phyloP scores from a whole-genome alignment of 352 stramenopile species.

The Globisporangium echinulatum region DNA sequence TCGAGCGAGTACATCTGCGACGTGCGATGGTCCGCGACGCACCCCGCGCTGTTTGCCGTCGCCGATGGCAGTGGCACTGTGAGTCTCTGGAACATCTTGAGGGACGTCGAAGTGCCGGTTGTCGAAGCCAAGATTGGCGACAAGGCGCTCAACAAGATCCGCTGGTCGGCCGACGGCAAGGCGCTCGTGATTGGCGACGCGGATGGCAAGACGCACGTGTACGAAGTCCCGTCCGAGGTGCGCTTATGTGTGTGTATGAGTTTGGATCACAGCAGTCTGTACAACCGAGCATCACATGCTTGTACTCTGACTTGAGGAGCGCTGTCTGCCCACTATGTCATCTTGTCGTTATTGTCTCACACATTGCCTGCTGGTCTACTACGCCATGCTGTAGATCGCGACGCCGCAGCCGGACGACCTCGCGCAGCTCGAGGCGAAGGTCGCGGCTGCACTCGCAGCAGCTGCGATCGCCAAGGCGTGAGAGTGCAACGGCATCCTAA shows the following conservation, averaged over 20 bases:
- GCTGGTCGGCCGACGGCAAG: constrained; percentile 74
- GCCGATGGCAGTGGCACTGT: constrained; percentile 65
- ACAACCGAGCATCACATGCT: neutral
- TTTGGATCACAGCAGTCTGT: neutral
- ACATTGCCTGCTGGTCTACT: constrained; percentile 1
- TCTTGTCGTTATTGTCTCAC: no score
- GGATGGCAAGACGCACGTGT: constrained; percentile 64
- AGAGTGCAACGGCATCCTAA: neutral
- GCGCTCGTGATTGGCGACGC: constrained; percentile 77
- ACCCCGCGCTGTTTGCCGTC: constrained; percentile 78
- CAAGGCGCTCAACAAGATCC: constrained; percentile 80
- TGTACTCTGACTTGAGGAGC: constrained; percentile 5
- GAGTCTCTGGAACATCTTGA: constrained; percentile 83
- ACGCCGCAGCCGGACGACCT: constrained; percentile 59
- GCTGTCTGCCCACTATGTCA: no score
- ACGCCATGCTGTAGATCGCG: constrained; percentile 32
- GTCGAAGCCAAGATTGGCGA: constrained; percentile 60
- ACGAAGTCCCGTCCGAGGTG: constrained; percentile 77
- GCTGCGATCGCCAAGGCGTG: constrained; percentile 38
- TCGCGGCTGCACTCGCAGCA: constrained; percentile 43
- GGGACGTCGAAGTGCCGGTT: constrained; percentile 71
- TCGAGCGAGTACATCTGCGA: constrained; percentile 88
- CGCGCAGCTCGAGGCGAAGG: constrained; percentile 53
- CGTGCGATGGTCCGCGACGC: constrained; percentile 74
- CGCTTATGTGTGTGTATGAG: constrained; percentile 7